These are phyloP conservation scores for Kickxella alabastrina DNA, from an alignment of 192 early-diverging fungal species.

Conservation along the genomic window DNA sequence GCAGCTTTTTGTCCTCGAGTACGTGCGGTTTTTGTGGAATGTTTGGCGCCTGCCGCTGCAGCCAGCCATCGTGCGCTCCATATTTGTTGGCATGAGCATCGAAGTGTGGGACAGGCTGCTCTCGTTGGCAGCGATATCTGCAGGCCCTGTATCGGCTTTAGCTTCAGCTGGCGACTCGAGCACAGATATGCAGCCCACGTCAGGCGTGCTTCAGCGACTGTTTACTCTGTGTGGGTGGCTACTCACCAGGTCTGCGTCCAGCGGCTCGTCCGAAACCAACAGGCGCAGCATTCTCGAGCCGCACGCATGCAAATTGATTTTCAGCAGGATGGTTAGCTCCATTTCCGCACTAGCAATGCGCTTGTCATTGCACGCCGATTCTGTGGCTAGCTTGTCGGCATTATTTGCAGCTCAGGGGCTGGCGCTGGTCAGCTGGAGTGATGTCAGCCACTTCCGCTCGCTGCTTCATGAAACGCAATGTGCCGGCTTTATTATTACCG, in stretches of 20 bases:
- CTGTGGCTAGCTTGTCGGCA: background rate
- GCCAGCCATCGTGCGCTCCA: background rate
- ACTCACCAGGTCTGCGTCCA: background rate
- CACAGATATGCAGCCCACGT: background rate
- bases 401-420: constrained; percentile 16
- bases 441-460: constrained; percentile 10
- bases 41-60: constrained; percentile 20
- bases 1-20: constrained; percentile 19
- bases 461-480: constrained; percentile 38
- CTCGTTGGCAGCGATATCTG: background rate
- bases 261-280: background rate
- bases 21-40: constrained; percentile 25
- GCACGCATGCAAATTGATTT: background rate
- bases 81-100: constrained; percentile 9
- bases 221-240: background rate
- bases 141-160: background rate
- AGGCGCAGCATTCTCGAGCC: background rate
- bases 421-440: constrained; percentile 15
- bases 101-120: constrained; percentile 28
- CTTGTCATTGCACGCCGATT: background rate
- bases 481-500: constrained; percentile 8
- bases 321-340: background rate
- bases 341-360: background rate
- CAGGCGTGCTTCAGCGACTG: background rate
- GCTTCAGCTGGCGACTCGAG: background rate